These are phyloP conservation scores for Alternaria arbusti DNA, from an alignment of 2,329 filamentous ascomycete genomes.

Conservation along the genomic window DNA sequence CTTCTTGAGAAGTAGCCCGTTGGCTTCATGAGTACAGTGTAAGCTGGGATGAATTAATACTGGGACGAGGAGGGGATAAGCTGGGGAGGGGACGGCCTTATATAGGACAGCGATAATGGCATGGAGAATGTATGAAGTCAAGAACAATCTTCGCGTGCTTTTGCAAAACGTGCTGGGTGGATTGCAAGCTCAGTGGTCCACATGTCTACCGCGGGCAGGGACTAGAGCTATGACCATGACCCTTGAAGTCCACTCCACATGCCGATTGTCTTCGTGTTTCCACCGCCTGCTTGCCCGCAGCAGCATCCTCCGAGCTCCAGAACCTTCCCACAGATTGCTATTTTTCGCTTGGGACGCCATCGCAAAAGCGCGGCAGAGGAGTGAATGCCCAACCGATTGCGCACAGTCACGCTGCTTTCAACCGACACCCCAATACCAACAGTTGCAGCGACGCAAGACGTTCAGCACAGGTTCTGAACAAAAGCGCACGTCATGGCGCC, in stretches of 20 bases:
- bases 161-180: not conserved
- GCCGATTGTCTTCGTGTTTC: not conserved
- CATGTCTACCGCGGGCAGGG: not conserved
- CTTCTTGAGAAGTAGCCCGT: conserved; percentile 13
- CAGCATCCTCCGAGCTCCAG: not conserved
- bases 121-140: conserved; percentile 3
- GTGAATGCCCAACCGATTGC: not conserved
- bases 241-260: conserved; percentile 16
- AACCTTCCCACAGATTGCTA: not conserved
- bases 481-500: conserved; percentile 36
- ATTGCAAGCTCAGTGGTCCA: not conserved
- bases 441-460: not conserved
- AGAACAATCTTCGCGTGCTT: not conserved
- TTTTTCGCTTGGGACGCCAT: not conserved
- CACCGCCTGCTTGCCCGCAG: not conserved
- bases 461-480: not conserved
- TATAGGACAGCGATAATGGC: conserved; percentile 19
- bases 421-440: not conserved
- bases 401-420: not conserved
- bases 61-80: conserved; percentile 1
- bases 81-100: not conserved
- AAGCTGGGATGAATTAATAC: conserved; percentile 19
- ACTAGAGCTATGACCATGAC: conserved; percentile 29
- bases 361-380: not conserved
- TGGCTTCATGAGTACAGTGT: conserved; percentile 23